Base-by-base conservation (phyloP, 768 basidiomycete species). In the Pulveroboletus sp. region DNA sequence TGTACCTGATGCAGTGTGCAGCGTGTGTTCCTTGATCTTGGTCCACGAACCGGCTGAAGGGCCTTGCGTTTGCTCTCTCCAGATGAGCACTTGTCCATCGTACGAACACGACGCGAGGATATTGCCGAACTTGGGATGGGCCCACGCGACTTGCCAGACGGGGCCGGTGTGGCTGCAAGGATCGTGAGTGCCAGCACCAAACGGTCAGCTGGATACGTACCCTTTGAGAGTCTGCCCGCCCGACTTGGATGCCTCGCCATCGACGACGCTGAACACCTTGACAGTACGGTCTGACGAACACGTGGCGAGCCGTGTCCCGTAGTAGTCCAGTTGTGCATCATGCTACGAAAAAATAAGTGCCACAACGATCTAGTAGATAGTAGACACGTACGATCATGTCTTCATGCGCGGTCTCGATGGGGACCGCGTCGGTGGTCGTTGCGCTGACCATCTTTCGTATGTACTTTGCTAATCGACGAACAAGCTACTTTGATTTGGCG, bases 51-150 rank as follows among this genome's bases (percentile, higher is more conserved):
- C 80, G 2, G 74, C 61, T 19, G 74, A 66, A 38, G 76, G 69
- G 14, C 79, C 80, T 43, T 64, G 63, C 0, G 52, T 56, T 63
- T 90, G 87, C 67, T 98, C 94, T 63, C 94, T 97, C 97, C 97
- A 99, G 57, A 99, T 93, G 69, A 97, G 80, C 17, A 97, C 97
- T 61, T 95, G 91, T 39, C 97, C 94, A 59, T 99, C 97, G 67
- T 98, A 98, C 5, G 94, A 97, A 64, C 93, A 95, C n/a, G 91
- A 94, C 24, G 95, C 95, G 45, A 99, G 82, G 61, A 99, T 95
- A 53, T 88, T 84, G 2, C 97, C 97, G 61, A 89, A 99, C 67
- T 93, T 97, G 21, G 97, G 97, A 60, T 99, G 95, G 3, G 90
- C 95, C 97, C 97, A 99, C 20, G 94, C 82, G 43, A 99, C 86